Percentiles rank a stretch among this genome's conserved stretches.
Conservation (phyloP, 257 asterid genomes). For the Gentiana macrophylla region DNA sequence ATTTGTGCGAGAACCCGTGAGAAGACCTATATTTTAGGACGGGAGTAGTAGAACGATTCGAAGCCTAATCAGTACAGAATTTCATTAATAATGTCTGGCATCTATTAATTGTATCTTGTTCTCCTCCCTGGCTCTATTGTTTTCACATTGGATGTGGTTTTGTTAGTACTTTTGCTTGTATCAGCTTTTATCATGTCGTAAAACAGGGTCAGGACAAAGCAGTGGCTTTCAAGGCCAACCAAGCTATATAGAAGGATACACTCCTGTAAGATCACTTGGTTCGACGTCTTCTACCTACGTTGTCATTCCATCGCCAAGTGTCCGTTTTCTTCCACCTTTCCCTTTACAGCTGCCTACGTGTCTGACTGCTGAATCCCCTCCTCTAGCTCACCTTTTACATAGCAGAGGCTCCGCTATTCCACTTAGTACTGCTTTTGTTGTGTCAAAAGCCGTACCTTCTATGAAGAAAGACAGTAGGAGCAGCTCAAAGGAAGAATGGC, state of each 20-base stretch:
- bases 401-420: constrained; percentile 97
- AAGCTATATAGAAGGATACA: constrained; percentile 83
- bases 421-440: constrained; percentile 73
- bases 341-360: constrained; percentile 87
- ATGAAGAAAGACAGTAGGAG: constrained; percentile 61
- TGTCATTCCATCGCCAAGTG: constrained; percentile 77
- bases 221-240: constrained; percentile 46
- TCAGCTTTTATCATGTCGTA: too few species aligned
- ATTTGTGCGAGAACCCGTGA: too few species aligned
- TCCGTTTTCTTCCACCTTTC: constrained; percentile 84
- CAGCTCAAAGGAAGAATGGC: constrained; percentile 88
- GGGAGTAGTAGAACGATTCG: too few species aligned
- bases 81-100: too few species aligned
- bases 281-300: constrained; percentile 73
- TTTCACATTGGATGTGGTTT: not conserved
- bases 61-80: too few species aligned
- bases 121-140: not conserved
- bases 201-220: constrained; percentile 70
- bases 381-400: constrained; percentile 91
- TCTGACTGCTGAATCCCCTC: constrained; percentile 97
- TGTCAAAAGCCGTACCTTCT: constrained; percentile 91
- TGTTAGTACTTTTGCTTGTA: too few species aligned
- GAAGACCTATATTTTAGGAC: too few species aligned
- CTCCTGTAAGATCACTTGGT: constrained; percentile 89
- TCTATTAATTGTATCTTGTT: not conserved